Evolutionary conservation across 1,284 basidiomycete species (phyloP), one percentile per base, ranked within the genome.

Genomic region (Microbotryum lychnidis-dioicae): DNA sequence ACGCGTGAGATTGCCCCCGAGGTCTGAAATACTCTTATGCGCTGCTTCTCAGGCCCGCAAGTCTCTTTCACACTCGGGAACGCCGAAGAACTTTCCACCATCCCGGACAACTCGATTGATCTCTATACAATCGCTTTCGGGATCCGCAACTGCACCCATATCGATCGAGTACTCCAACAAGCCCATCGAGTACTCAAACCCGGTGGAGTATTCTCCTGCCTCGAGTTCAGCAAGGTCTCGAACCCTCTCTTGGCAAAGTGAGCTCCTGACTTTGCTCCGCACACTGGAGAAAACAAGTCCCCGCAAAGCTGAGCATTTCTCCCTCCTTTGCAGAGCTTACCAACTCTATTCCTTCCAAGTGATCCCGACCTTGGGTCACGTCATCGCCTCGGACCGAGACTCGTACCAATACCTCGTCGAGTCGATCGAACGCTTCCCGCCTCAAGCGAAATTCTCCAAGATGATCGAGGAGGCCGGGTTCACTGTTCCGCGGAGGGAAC

Each of bases 121-220:
- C 79, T 97, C 20, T 99, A 97, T 79, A 99, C 96, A 25, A 97
- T 99, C 73, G 92, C 96, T 0, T 99, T 99, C 74, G 94, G 96
- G 42, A 98, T 98, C 70, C 83, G 96, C 56, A 99, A 99, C 75
- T 96, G 91, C 80, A 99, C 96, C 10, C 90, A 90, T 59, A 84
- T 97, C 66, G 87, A 89, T 12, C 84, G 84, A 27, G 96, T 93
- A 20, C 80, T 99, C 50, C 80, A 81, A 63, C 92, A 97, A 75
- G 96, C 96, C 5, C 80, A 96, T 75, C 84, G 96, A 21, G 92
- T 98, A 14, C 82, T 99, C 57, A 97, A 96, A 76, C 94, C 94
- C 0, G 96, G 96, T 68, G 96, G 92, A 58, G 88, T 85, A 6
- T 96, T 99, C 75, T 89, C 91, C 21, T 96, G 92, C 73, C 82